A percentile compares a stretch with the other conserved stretches of the same genome.
Conservation (phyloP, 1,284 basidiomycete species). For the Puccinia hordei region DNA sequence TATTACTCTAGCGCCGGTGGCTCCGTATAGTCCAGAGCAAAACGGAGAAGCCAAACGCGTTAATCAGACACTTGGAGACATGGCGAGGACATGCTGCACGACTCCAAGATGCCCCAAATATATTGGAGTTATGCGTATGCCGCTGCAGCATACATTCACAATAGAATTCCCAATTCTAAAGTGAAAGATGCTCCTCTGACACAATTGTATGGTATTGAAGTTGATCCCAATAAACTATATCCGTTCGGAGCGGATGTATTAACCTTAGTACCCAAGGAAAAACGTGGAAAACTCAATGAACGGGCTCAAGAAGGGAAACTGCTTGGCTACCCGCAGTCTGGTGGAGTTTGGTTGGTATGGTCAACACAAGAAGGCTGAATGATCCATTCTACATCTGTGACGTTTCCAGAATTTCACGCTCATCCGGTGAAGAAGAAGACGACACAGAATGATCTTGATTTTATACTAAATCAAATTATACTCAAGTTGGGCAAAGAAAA, state of each 20-base stretch:
- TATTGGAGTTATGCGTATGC: background rate
- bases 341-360: background rate
- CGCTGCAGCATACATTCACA: background rate
- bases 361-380: background rate
- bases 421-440: background rate
- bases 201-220: background rate
- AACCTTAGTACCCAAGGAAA: background rate
- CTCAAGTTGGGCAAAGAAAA: background rate
- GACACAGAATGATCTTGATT: background rate
- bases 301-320: background rate
- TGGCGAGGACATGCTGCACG: background rate
- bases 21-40: too few species aligned
- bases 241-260: background rate
- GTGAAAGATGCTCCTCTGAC: background rate
- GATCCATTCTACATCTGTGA: background rate
- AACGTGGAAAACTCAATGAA: background rate
- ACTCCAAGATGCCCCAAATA: background rate
- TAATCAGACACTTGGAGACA: background rate
- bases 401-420: background rate
- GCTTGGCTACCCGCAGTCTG: background rate
- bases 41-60: background rate
- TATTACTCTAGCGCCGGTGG: too few species aligned
- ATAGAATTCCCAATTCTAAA: background rate
- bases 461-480: background rate
- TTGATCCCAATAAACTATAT: background rate